A percentile compares a stretch with the other conserved stretches of the same genome.
Evolutionary conservation across 164 flowering plant genomes (phyloP).

Genomic region (Warburgia ugandensis): DNA sequence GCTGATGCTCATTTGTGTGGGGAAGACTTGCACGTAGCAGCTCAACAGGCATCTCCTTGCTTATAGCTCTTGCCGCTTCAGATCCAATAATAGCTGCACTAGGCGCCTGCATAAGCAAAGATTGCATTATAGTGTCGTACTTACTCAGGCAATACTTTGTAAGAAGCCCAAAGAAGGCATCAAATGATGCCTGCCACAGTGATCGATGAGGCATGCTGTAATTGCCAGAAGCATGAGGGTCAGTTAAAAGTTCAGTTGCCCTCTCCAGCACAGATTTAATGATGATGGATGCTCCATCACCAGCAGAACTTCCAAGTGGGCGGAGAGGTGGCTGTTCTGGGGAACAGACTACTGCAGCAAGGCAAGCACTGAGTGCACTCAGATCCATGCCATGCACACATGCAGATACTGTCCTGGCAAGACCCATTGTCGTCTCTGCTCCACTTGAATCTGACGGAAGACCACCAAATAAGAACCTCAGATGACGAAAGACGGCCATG

Average conservation of each 20-base stretch:
- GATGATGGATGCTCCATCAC: constrained; percentile 78
- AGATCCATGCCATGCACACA: constrained; percentile 77
- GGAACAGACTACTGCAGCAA: constrained; percentile 90
- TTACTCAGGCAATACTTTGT: constrained; percentile 73
- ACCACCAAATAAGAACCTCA: constrained; percentile 81
- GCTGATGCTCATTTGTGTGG: constrained; percentile 77
- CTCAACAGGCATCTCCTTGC: constrained; percentile 84
- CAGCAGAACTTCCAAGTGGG: constrained; percentile 78
- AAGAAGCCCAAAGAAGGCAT: constrained; percentile 76
- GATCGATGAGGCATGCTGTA: constrained; percentile 43
- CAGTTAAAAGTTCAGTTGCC: constrained; percentile 68
- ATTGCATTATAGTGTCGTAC: constrained; percentile 69
- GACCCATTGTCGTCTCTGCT: constrained; percentile 46
- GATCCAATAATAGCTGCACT: constrained; percentile 29
- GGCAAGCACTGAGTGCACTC: constrained; percentile 76
- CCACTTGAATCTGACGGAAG: constrained; percentile 54
- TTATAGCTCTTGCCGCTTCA: constrained; percentile 61
- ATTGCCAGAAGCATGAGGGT: constrained; percentile 43
- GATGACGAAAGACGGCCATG: constrained; percentile 90
- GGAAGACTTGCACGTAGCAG: constrained; percentile 84
- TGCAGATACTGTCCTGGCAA: constrained; percentile 42
- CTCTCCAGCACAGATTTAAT: constrained; percentile 73
- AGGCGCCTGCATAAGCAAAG: constrained; percentile 35
- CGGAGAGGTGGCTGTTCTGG: constrained; percentile 91
- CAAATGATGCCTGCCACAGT: constrained; percentile 91